phyloP scores from a whole-genome alignment of 1,284 basidiomycete species.

The Microbotryum silenes-acaulis region DNA sequence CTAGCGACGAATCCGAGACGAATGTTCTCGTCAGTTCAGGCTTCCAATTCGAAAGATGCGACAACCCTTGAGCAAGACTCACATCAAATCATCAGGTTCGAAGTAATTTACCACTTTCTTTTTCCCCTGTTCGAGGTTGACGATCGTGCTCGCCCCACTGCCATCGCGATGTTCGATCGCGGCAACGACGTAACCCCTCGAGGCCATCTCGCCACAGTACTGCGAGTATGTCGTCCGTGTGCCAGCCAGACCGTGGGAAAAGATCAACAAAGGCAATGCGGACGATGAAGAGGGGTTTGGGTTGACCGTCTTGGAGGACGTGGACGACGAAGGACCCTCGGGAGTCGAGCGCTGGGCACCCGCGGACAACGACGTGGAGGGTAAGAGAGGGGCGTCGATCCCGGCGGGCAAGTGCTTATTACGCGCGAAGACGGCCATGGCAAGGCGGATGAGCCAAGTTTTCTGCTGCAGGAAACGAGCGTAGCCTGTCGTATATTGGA shows the following conservation, averaged over 20 bases:
- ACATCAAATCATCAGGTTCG: constrained; percentile 50
- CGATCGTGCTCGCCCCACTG: constrained; percentile 49
- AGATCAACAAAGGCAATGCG: constrained; percentile 41
- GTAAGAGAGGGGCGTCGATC: constrained; percentile 2
- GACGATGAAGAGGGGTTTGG: constrained; percentile 50
- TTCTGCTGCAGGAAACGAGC: constrained; percentile 11
- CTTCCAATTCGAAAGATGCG: too few relatives aligned
- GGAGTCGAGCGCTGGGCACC: neutral
- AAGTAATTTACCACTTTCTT: constrained; percentile 44
- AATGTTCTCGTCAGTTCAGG: neutral
- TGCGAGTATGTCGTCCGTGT: constrained; percentile 60
- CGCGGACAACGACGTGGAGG: constrained; percentile 42
- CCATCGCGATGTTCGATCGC: constrained; percentile 72
- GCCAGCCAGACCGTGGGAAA: constrained; percentile 71
- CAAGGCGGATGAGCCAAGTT: constrained; percentile 6
- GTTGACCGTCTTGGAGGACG: neutral
- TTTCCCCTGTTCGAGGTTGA: constrained; percentile 17
- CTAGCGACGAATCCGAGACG: neutral
- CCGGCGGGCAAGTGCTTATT: constrained; percentile 7
- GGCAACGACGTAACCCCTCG: constrained; percentile 64
- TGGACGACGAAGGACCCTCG: too few relatives aligned
- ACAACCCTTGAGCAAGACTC: too few relatives aligned
- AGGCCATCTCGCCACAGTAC: constrained; percentile 59
- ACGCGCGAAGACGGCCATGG: neutral
- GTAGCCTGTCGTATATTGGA: constrained; percentile 10